phyloP scores from a whole-genome alignment of 257 asterid genomes.

The Ocimum tenuiflorum region DNA sequence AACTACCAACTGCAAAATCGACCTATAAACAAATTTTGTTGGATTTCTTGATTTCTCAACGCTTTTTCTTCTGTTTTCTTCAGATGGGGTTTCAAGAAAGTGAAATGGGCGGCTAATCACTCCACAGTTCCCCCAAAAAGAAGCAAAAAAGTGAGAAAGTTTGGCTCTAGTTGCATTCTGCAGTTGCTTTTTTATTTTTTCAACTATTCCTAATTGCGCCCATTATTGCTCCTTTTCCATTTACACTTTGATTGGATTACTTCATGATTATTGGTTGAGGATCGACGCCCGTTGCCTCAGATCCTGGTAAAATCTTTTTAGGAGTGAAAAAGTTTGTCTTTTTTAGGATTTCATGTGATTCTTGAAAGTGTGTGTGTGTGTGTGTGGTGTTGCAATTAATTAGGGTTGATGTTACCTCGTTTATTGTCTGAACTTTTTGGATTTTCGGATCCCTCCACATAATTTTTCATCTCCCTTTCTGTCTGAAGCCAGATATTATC shows the following conservation, averaged over 20 bases:
- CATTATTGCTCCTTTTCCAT: neutral
- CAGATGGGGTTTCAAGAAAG: neutral
- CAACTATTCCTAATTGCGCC: neutral
- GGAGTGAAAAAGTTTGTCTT: constrained; percentile 24
- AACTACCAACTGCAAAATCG: constrained; percentile 2
- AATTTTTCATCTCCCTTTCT: neutral
- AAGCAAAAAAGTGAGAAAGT: constrained; percentile 5
- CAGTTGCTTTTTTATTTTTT: neutral
- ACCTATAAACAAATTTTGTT: neutral
- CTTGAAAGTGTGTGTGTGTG: constrained; percentile 25
- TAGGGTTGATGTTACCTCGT: constrained; percentile 5
- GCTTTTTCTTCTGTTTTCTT: neutral
- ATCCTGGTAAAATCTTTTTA: constrained; percentile 54
- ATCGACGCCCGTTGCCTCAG: constrained; percentile 69
- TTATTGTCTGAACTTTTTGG: constrained; percentile 36
- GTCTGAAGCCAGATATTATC: constrained; percentile 9
- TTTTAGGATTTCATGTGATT: constrained; percentile 60
- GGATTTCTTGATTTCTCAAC: neutral
- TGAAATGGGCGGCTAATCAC: neutral
- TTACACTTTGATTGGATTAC: constrained; percentile 15
- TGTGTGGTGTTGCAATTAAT: neutral
- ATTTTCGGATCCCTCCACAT: constrained; percentile 26
- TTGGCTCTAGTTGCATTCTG: neutral
- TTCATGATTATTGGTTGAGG: constrained; percentile 32
- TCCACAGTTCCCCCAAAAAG: neutral